These are phyloP conservation scores for Phytophthora gonapodyides DNA, from an alignment of 352 stramenopile genomes.

Conservation along the genomic window DNA sequence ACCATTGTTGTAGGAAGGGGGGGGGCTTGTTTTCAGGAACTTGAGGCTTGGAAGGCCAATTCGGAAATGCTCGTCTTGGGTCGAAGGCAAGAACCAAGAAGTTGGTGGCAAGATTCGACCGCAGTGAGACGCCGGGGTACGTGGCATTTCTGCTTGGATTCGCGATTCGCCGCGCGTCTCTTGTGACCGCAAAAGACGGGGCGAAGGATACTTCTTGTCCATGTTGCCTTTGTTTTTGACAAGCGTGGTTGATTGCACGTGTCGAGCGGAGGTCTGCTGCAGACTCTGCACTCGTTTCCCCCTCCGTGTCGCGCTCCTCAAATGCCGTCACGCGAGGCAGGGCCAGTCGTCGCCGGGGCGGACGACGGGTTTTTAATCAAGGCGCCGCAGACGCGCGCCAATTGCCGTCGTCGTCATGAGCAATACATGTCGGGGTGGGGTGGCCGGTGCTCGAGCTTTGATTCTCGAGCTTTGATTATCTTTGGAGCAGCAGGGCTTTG, in stretches of 20 bases:
- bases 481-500: no score
- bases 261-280: constrained; percentile 8
- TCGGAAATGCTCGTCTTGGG: constrained; percentile 27
- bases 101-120: background rate
- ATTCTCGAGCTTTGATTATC: no score
- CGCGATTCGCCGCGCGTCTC: background rate
- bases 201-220: constrained; percentile 16
- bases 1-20: constrained; percentile 47
- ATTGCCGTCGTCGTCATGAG: constrained; percentile 8
- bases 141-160: constrained; percentile 21
- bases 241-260: constrained; percentile 22
- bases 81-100: no score
- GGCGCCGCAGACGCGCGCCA: constrained; percentile 11
- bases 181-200: constrained; percentile 27
- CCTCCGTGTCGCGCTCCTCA: constrained; percentile 8
- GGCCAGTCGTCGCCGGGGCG: constrained; percentile 1
- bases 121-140: constrained; percentile 6
- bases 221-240: constrained; percentile 15
- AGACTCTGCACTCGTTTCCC: constrained; percentile 19
- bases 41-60: constrained; percentile 29
- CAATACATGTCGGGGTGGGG: constrained; percentile 4
- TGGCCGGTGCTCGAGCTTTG: background rate
- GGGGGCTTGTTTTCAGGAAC: constrained; percentile 32
- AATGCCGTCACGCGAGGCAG: constrained; percentile 3
- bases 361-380: constrained; percentile 16